Conservation (phyloP, 2,329 filamentous ascomycete genomes). For the Aspergillus oerlinghausenensis region DNA sequence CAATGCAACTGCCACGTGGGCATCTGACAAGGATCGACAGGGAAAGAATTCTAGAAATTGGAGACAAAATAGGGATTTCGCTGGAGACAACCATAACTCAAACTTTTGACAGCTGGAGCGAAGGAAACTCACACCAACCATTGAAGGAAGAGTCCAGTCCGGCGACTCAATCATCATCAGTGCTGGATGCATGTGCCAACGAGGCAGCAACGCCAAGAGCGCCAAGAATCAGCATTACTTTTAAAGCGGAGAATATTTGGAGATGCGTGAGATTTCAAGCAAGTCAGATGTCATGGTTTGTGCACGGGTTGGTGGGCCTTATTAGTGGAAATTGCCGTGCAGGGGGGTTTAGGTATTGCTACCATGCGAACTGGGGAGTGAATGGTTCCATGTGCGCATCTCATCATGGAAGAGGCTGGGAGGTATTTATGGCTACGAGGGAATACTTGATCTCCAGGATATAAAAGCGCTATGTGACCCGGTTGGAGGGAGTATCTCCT, state of each 20-base stretch:
- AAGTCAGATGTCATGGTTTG: background rate
- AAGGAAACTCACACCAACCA: background rate
- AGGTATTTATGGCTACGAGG: too few relatives aligned
- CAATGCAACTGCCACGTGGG: background rate
- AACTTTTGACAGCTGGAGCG: background rate
- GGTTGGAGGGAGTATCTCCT: too few relatives aligned
- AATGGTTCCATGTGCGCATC: too few relatives aligned
- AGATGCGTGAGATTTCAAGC: background rate
- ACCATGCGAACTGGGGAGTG: too few relatives aligned
- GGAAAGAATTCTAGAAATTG: too few relatives aligned
- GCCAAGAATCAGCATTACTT: background rate
- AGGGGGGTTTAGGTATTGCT: too few relatives aligned
- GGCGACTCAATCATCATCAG: background rate
- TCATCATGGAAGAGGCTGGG: too few relatives aligned
- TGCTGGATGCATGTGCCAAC: background rate
- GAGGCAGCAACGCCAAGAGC: background rate
- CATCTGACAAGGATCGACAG: background rate
- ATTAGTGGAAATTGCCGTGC: too few relatives aligned
- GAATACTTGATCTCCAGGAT: too few relatives aligned
- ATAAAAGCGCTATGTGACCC: too few relatives aligned
- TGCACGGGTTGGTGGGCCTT: background rate
- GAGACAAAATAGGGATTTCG: background rate
- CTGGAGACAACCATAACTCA: background rate
- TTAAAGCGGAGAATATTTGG: background rate
- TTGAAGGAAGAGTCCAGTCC: background rate